Percentiles rank a stretch among this genome's conserved stretches.
Conservation (phyloP, 2,329 filamentous ascomycete species). For the Spiromastix sp. region DNA sequence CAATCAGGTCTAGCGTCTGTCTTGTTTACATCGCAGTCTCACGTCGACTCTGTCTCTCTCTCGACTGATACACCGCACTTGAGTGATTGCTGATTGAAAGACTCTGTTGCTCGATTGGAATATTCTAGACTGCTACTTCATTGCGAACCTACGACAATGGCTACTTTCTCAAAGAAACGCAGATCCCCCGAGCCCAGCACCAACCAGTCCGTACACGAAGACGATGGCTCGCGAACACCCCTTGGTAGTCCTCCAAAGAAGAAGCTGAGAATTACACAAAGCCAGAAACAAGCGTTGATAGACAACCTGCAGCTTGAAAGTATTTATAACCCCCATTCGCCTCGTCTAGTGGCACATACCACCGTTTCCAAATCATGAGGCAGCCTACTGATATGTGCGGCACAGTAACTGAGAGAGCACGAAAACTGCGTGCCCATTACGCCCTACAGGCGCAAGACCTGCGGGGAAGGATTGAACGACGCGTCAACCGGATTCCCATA, state of each 20-base stretch:
- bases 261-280: constrained; percentile 51
- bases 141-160: constrained; percentile 27
- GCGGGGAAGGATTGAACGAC: constrained; percentile 77
- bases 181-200: constrained; percentile 24
- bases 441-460: constrained; percentile 78
- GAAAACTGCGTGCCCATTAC: constrained; percentile 82
- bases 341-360: constrained; percentile 3
- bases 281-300: constrained; percentile 76
- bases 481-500: constrained; percentile 82
- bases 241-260: constrained; percentile 53
- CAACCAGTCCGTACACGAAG: constrained; percentile 21
- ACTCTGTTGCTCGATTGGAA: no score
- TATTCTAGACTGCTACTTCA: no score
- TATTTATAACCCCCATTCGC: constrained; percentile 34
- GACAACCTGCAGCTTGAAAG: constrained; percentile 85
- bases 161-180: constrained; percentile 26
- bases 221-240: constrained; percentile 35
- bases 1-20: not conserved
- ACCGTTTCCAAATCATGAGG: no score
- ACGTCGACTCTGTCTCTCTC: no score
- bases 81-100: no score
- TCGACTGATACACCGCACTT: no score
- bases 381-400: no score
- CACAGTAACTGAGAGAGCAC: constrained; percentile 73
- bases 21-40: not conserved